phyloP scores from a whole-genome alignment of 495 filamentous ascomycete species.

The Penicillium verhagenii region DNA sequence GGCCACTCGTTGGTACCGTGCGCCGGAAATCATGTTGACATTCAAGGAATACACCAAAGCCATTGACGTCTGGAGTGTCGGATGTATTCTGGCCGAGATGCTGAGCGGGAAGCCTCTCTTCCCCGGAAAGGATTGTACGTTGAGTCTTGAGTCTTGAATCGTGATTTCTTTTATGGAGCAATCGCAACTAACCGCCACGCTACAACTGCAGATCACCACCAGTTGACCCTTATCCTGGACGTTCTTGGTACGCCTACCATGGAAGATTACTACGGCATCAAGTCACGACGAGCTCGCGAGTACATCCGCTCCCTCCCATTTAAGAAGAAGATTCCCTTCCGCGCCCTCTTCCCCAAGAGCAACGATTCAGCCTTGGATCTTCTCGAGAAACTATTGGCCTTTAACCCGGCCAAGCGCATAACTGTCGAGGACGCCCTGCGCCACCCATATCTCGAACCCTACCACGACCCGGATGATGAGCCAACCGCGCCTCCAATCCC shows the following conservation, averaged over 20 bases:
- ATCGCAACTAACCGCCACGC: no score
- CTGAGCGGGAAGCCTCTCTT: constrained; percentile 97
- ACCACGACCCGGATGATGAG: constrained; percentile 99
- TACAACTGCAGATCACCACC: constrained; percentile 80
- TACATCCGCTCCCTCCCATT: constrained; percentile 99
- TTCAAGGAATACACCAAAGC: constrained; percentile 99
- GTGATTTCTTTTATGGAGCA: no score
- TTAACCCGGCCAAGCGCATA: constrained; percentile 98
- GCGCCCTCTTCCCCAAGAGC: constrained; percentile 95
- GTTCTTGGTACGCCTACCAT: constrained; percentile 98
- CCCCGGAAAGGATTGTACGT: constrained; percentile 97
- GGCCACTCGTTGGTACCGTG: constrained; percentile 97
- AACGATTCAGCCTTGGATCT: constrained; percentile 91
- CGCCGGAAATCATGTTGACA: constrained; percentile 99
- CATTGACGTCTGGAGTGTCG: constrained; percentile 99
- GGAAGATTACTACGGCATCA: constrained; percentile 99
- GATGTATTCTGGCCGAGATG: constrained; percentile 99
- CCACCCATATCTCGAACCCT: constrained; percentile 97
- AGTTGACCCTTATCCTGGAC: constrained; percentile 95
- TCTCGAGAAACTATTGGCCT: constrained; percentile 91
- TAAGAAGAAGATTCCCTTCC: constrained; percentile 99
- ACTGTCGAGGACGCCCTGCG: constrained; percentile 95
- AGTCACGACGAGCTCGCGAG: constrained; percentile 94
- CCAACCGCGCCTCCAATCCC: constrained; percentile 95
- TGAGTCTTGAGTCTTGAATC: no score